phyloP scores from a whole-genome alignment of 257 asterid species.

The Parsonsia alboflavescens region DNA sequence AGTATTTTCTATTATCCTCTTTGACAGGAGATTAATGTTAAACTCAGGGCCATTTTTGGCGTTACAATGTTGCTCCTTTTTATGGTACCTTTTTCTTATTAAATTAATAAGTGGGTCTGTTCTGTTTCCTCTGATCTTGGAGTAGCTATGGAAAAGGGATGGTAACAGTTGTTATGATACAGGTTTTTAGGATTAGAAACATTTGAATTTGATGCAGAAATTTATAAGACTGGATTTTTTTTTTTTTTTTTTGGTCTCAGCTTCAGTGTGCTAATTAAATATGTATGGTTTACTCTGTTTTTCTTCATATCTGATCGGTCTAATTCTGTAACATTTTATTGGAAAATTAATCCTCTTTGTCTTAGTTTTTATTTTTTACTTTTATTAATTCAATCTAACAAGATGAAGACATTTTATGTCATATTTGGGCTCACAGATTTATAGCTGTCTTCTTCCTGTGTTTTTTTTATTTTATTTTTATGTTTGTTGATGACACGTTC shows the following conservation, averaged over 20 bases:
- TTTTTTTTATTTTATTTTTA: neutral
- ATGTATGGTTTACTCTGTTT: neutral
- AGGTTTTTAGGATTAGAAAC: constrained; percentile 21
- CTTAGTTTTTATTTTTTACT: neutral
- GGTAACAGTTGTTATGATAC: no score
- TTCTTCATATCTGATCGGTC: neutral
- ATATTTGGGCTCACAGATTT: no score
- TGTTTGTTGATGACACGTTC: neutral
- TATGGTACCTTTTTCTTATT: neutral
- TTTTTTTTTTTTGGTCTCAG: neutral
- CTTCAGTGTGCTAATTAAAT: neutral
- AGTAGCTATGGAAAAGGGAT: no score
- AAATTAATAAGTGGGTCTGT: neutral
- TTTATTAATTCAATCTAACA: neutral
- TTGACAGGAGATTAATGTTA: neutral
- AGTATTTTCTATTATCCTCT: neutral
- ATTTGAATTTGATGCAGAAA: constrained; percentile 4
- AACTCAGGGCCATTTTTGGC: neutral
- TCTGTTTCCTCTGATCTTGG: no score
- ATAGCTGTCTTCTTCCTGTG: neutral
- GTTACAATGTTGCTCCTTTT: neutral
- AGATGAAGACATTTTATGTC: neutral
- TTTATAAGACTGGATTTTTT: neutral
- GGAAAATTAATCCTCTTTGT: neutral
- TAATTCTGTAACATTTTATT: neutral